Conservation (phyloP, 306 rosid genomes). For the Malus domestica region ASM211411v1 NC_041794.1:32673501-32674000, state of each 20-base stretch:
- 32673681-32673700: slow-evolving; percentile 64
- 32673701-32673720: slow-evolving; percentile 57
- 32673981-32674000: slow-evolving; percentile 45
- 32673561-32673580: not conserved
- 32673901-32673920: not conserved
- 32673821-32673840: slow-evolving; percentile 7
- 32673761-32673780: slow-evolving; percentile 32
- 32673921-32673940: slow-evolving; percentile 26
- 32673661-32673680: slow-evolving; percentile 82
- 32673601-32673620: not conserved
- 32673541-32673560: not conserved
- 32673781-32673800: slow-evolving; percentile 18
- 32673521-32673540: not conserved
- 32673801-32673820: slow-evolving; percentile 22
- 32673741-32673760: slow-evolving; percentile 23
- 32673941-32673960: slow-evolving; percentile 44
- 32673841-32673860: not conserved
- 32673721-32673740: slow-evolving; percentile 33
- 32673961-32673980: slow-evolving; percentile 39
- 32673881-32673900: not conserved
- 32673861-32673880: not conserved
- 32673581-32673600: not conserved
- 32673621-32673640: not conserved
- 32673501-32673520: not conserved
- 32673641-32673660: slow-evolving; percentile 98